These are phyloP conservation scores for Ambrosia hybrid DNA, from an alignment of 140 eudicot genomes.

Conservation along the genomic window DNA sequence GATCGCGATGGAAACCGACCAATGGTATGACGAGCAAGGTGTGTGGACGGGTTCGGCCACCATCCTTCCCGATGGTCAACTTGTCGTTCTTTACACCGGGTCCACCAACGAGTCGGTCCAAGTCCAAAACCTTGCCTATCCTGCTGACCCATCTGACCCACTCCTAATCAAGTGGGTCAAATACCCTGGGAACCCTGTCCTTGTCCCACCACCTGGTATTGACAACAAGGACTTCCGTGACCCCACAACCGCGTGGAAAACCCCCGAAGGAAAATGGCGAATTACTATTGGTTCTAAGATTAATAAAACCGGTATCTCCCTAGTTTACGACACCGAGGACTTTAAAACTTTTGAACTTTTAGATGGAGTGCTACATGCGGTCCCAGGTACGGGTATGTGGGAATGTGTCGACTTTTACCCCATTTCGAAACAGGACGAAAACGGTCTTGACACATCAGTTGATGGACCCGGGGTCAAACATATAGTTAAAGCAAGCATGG, in stretches of 20 bases:
- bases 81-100: conserved; percentile 80
- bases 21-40: conserved; percentile 80
- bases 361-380: conserved; percentile 55
- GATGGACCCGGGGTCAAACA: conserved; percentile 64
- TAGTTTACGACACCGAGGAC: conserved; percentile 72
- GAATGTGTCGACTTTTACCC: conserved; percentile 91
- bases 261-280: conserved; percentile 76
- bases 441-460: conserved; percentile 68
- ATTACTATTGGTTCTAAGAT: conserved; percentile 70
- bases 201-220: conserved; percentile 74
- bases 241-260: conserved; percentile 87
- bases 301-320: conserved; percentile 69
- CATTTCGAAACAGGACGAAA: conserved; percentile 42
- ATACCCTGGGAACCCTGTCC: conserved; percentile 67
- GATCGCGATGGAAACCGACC: conserved; percentile 65
- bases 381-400: conserved; percentile 90
- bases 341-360: conserved; percentile 51
- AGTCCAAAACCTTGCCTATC: conserved; percentile 79
- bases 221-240: conserved; percentile 61
- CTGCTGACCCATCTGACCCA: conserved; percentile 75
- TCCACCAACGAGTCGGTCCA: conserved; percentile 74
- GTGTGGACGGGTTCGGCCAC: conserved; percentile 97
- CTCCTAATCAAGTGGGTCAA: conserved; percentile 61
- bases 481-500: conserved; percentile 69
- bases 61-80: conserved; percentile 61